A percentile compares a stretch with the other conserved stretches of the same genome.
Evolutionary conservation across 192 early-diverging fungal genomes (phyloP).

Genomic region (Backusella mclennaniae): DNA sequence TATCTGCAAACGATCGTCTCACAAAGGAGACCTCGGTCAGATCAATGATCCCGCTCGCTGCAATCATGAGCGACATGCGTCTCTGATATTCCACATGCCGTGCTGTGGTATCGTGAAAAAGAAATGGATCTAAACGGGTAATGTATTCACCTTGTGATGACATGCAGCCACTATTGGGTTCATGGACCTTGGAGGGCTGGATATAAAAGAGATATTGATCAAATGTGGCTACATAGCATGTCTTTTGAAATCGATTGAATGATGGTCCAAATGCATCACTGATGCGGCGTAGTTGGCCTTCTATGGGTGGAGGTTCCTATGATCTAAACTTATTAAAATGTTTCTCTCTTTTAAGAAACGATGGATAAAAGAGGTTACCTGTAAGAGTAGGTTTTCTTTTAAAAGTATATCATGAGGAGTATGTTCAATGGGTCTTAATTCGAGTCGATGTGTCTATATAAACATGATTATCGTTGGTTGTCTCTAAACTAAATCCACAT

Average conservation of each 20-base stretch:
- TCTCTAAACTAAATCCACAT: too few relatives aligned
- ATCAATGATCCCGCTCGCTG: conserved; percentile 16
- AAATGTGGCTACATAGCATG: conserved; percentile 21
- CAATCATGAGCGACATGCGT: conserved; percentile 11
- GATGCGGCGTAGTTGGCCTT: conserved; percentile 9
- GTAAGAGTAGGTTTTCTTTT: neutral
- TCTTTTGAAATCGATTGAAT: neutral
- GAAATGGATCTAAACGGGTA: neutral
- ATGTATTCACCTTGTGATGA: neutral
- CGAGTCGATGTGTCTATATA: conserved; percentile 22
- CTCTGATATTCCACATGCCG: neutral
- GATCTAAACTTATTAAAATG: neutral
- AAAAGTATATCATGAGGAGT: conserved; percentile 15
- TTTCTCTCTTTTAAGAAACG: too few relatives aligned
- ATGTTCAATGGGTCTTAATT: conserved; percentile 21
- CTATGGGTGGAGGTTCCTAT: conserved; percentile 26
- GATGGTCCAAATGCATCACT: neutral
- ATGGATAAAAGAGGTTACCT: neutral
- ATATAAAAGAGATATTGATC: conserved; percentile 20
- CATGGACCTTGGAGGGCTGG: neutral
- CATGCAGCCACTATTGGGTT: neutral
- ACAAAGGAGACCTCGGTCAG: conserved; percentile 19
- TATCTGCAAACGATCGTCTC: neutral
- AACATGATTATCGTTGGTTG: too few relatives aligned
- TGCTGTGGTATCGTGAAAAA: neutral